Percentiles rank a stretch among this genome's conserved stretches.
Evolutionary conservation across 2,329 filamentous ascomycete species (phyloP).

Genomic region (Biscogniauxia marginata): DNA sequence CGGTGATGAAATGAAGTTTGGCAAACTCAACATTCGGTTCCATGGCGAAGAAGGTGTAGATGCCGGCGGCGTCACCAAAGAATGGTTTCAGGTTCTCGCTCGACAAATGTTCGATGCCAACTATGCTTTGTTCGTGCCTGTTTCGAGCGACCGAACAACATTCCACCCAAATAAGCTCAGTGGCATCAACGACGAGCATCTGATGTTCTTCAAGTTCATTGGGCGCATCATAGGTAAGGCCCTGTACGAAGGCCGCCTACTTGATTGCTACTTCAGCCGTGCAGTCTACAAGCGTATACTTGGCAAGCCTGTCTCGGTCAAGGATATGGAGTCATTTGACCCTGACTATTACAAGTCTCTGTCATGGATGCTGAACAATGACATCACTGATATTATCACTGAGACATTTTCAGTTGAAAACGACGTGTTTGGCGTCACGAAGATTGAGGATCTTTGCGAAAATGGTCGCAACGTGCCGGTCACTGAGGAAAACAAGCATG

Average conservation of each 20-base stretch:
- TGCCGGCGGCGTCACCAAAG: constrained; percentile 92
- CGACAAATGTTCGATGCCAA: constrained; percentile 99
- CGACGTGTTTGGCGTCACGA: constrained; percentile 88
- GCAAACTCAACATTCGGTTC: constrained; percentile 97
- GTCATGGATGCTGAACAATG: constrained; percentile 97
- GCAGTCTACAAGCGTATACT: constrained; percentile 98
- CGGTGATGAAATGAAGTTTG: constrained; percentile 97
- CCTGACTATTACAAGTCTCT: constrained; percentile 99
- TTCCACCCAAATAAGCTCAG: constrained; percentile 98
- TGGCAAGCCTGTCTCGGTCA: constrained; percentile 91
- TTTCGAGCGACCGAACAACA: constrained; percentile 94
- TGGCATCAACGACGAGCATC: constrained; percentile 89
- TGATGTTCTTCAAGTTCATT: constrained; percentile 99
- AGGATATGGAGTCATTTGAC: constrained; percentile 99
- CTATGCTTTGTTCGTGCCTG: constrained; percentile 93
- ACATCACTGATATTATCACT: constrained; percentile 96
- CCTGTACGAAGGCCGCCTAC: constrained; percentile 89
- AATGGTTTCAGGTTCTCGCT: constrained; percentile 98
- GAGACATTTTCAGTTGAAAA: constrained; percentile 95
- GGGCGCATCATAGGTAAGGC: constrained; percentile 98
- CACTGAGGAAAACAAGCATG: constrained; percentile 97
- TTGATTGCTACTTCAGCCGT: constrained; percentile 98
- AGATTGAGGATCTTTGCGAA: constrained; percentile 80
- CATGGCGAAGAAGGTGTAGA: constrained; percentile 97
- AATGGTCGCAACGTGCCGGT: constrained; percentile 90